phyloP scores from a whole-genome alignment of 1,139 yeast species.

The Sugiyamaella neomexicana region DNA sequence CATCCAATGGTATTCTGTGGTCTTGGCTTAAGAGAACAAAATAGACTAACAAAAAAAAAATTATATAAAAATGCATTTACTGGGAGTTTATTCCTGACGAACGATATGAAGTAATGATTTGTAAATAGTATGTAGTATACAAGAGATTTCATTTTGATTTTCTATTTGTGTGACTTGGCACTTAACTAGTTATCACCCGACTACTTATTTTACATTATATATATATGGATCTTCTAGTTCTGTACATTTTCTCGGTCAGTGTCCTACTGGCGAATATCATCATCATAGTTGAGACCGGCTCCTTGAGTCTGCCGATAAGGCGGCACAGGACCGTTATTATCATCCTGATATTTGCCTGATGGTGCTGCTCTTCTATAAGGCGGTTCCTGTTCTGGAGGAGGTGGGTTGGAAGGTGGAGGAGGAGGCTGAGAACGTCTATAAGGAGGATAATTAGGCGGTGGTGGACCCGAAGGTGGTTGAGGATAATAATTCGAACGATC shows the following conservation, averaged over 20 bases:
- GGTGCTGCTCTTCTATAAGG: conserved; percentile 13
- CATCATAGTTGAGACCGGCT: conserved; percentile 16
- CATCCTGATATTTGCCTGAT: background rate
- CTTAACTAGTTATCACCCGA: too few species aligned
- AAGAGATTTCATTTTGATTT: background rate
- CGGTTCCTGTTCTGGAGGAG: conserved; percentile 3
- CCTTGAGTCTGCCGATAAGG: conserved; percentile 18
- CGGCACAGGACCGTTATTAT: conserved; percentile 10
- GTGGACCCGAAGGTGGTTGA: conserved; percentile 14
- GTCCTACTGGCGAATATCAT: conserved; percentile 6
- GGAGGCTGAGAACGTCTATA: conserved; percentile 19
- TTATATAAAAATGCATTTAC: background rate
- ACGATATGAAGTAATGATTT: conserved; percentile 8
- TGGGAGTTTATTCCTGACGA: background rate
- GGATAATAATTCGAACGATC: conserved; percentile 13
- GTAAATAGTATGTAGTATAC: background rate
- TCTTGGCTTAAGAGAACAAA: conserved; percentile 20
- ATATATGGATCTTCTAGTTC: background rate
- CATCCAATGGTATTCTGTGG: conserved; percentile 13
- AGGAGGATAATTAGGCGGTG: conserved; percentile 21
- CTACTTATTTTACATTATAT: background rate
- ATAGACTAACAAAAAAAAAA: background rate
- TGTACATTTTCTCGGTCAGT: background rate
- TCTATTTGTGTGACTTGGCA: background rate
- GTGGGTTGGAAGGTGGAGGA: conserved; percentile 6